These are phyloP conservation scores for Colletotrichum tabaci DNA, from an alignment of 2,329 filamentous ascomycete genomes.

Conservation along the genomic window DNA sequence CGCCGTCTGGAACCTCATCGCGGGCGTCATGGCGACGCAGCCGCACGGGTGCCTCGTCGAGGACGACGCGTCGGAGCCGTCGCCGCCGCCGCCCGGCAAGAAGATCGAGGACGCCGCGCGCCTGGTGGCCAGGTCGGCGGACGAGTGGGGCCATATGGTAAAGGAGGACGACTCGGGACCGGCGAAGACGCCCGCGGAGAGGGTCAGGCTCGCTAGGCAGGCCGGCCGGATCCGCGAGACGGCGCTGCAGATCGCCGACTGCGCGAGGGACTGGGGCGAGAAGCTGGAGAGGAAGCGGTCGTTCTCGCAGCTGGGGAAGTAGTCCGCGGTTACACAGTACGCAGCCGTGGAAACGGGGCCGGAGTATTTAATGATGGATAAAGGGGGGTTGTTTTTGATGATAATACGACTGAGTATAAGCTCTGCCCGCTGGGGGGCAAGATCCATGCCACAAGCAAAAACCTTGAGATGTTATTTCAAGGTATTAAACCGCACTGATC, in stretches of 20 bases:
- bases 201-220: constrained; percentile 25
- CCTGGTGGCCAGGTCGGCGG: constrained; percentile 47
- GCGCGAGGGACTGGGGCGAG: constrained; percentile 40
- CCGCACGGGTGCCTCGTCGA: constrained; percentile 89
- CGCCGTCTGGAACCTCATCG: constrained; percentile 49
- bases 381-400: too few species aligned
- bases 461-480: background rate
- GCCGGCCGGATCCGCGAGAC: constrained; percentile 38
- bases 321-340: constrained; percentile 1
- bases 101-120: constrained; percentile 48
- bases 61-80: constrained; percentile 62
- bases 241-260: constrained; percentile 35
- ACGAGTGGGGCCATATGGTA: constrained; percentile 45
- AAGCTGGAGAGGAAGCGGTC: constrained; percentile 34
- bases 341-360: background rate
- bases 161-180: constrained; percentile 16
- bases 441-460: background rate
- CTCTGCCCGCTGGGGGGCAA: too few species aligned
- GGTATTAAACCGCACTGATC: too few species aligned
- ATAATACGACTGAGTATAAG: too few species aligned
- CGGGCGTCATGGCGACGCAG: constrained; percentile 94
- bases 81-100: constrained; percentile 44
- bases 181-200: constrained; percentile 2
- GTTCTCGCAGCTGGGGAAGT: constrained; percentile 27
- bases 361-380: background rate